phyloP scores from a whole-genome alignment of 139 green algal species.

The Asterochloris erici region DNA sequence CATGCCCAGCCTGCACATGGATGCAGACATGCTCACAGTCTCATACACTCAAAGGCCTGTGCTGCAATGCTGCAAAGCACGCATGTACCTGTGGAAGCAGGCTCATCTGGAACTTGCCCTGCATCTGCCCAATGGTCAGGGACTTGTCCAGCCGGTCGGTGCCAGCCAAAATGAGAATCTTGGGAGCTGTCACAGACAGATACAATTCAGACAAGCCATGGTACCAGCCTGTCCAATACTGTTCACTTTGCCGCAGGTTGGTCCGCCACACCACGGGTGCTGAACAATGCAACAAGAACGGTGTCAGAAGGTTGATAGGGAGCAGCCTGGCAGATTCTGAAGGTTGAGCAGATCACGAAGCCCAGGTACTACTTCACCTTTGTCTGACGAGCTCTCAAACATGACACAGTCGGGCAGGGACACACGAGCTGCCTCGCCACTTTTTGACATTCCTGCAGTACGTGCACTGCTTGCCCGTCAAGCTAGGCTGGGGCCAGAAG shows the following conservation, averaged over 20 bases:
- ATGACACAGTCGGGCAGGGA: constrained; percentile 12
- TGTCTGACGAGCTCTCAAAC: background rate
- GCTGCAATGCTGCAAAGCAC: background rate
- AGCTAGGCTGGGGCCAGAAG: no score
- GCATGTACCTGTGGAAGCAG: constrained; percentile 63
- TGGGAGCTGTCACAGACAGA: constrained; percentile 61
- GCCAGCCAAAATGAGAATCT: constrained; percentile 90
- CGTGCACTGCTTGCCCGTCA: no score
- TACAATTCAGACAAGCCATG: constrained; percentile 76
- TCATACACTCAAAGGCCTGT: background rate
- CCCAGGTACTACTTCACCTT: background rate
- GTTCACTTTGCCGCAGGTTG: constrained; percentile 50
- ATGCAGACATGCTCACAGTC: background rate
- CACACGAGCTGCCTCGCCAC: constrained; percentile 21
- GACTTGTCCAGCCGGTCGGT: constrained; percentile 87
- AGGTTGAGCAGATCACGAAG: background rate
- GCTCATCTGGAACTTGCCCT: constrained; percentile 93
- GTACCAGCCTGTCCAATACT: constrained; percentile 90
- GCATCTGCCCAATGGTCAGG: constrained; percentile 94
- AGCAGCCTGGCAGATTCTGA: no score
- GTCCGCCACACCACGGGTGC: constrained; percentile 65
- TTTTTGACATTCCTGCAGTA: constrained; percentile 36
- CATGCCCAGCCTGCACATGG: constrained; percentile 75
- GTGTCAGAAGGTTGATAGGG: background rate
- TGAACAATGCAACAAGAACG: background rate